Evolutionary conservation across 2,329 filamentous ascomycete species (phyloP).

Genomic region (Fusarium verticillioides): DNA sequence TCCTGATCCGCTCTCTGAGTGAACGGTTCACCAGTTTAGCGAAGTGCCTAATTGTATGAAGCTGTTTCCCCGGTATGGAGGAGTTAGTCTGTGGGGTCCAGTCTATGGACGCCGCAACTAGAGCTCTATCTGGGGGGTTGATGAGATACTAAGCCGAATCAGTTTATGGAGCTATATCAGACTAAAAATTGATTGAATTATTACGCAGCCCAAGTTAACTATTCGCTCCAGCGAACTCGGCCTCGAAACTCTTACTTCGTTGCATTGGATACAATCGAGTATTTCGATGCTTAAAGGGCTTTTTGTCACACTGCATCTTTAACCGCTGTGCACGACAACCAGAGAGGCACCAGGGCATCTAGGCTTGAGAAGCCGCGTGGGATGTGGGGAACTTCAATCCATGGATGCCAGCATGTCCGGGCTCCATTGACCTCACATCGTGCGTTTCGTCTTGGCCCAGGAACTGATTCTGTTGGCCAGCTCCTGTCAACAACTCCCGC

Average conservation of each 20-base stretch:
- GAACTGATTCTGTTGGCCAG: conserved; percentile 27
- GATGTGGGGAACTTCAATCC: conserved; percentile 31
- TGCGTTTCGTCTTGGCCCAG: conserved; percentile 30
- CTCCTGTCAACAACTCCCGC: conserved; percentile 11
- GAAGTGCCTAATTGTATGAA: conserved; percentile 16
- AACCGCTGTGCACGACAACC: conserved; percentile 13
- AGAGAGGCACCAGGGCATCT: neutral
- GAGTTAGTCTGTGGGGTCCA: conserved; percentile 37
- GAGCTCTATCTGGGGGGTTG: conserved; percentile 10
- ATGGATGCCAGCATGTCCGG: conserved; percentile 11
- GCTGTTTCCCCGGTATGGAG: conserved; percentile 21
- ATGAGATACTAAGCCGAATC: conserved; percentile 36
- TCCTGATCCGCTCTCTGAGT: conserved; percentile 3
- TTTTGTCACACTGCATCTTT: conserved; percentile 18
- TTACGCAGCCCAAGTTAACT: neutral
- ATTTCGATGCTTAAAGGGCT: neutral
- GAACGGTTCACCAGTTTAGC: neutral
- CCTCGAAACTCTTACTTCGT: neutral
- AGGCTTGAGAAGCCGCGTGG: conserved; percentile 26
- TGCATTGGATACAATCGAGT: neutral
- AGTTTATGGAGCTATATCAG: conserved; percentile 7
- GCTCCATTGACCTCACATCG: conserved; percentile 33
- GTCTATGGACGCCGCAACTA: conserved; percentile 23
- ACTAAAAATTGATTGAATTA: neutral
- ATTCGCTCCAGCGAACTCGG: neutral